A percentile compares a stretch with the other conserved stretches of the same genome.
These are phyloP conservation scores for Penicillium glabrum DNA, from an alignment of 2,329 filamentous ascomycete species.

Conservation along the genomic window DNA sequence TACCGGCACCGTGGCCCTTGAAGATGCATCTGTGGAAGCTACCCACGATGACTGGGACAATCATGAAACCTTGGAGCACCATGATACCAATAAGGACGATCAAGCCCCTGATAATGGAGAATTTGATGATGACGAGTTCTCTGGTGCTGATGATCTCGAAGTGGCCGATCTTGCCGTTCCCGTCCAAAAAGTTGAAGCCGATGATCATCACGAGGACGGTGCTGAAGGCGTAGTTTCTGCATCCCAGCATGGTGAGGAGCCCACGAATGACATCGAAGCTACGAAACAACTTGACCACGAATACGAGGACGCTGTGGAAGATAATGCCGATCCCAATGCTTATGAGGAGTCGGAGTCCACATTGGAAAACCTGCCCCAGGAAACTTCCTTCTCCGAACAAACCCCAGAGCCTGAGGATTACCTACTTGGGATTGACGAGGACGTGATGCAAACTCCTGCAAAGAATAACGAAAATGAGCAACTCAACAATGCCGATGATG, in stretches of 20 bases:
- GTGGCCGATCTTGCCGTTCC: neutral
- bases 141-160: conserved; percentile 10
- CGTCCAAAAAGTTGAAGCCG: neutral
- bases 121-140: conserved; percentile 5
- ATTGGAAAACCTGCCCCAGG: conserved; percentile 12
- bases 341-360: conserved; percentile 22
- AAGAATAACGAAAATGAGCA: conserved; percentile 11
- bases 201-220: conserved; percentile 1
- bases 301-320: neutral
- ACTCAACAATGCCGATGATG: conserved; percentile 9
- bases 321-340: conserved; percentile 8
- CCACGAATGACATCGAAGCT: neutral
- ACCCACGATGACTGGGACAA: neutral
- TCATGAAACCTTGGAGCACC: conserved; percentile 4
- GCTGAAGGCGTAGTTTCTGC: neutral
- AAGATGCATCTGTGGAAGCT: conserved; percentile 10
- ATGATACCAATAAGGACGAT: conserved; percentile 33
- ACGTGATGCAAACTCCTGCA: conserved; percentile 29
- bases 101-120: conserved; percentile 23
- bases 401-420: conserved; percentile 26
- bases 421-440: conserved; percentile 34
- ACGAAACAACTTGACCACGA: neutral
- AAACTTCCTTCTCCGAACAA: conserved; percentile 15
- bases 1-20: conserved; percentile 26
- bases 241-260: neutral